Conservation (phyloP, 2,329 filamentous ascomycete species). For the Shiraia sp. region DNA sequence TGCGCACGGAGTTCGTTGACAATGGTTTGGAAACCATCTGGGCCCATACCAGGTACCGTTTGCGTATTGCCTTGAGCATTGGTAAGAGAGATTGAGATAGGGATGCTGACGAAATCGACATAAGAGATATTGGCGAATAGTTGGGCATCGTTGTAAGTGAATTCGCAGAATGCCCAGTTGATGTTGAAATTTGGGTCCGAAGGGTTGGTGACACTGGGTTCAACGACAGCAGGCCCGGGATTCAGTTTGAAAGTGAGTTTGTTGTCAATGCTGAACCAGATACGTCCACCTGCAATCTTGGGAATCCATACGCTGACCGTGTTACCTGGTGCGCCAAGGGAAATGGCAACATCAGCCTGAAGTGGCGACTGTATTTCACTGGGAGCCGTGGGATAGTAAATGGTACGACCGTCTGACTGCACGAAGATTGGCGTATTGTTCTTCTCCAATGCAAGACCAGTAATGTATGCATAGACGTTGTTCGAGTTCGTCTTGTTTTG, state of each 20-base stretch:
- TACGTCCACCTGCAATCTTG: constrained; percentile 69
- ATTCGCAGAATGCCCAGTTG: constrained; percentile 53
- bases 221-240: constrained; percentile 71
- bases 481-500: constrained; percentile 67
- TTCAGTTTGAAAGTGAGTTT: constrained; percentile 72
- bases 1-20: constrained; percentile 60
- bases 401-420: constrained; percentile 65
- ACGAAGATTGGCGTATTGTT: constrained; percentile 65
- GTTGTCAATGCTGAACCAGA: constrained; percentile 69
- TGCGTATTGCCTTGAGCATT: constrained; percentile 46
- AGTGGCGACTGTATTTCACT: constrained; percentile 56
- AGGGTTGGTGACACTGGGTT: constrained; percentile 71
- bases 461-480: constrained; percentile 71
- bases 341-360: constrained; percentile 63
- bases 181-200: constrained; percentile 53
- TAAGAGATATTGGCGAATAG: constrained; percentile 65
- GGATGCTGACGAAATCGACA: constrained; percentile 71
- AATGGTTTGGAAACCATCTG: constrained; percentile 61
- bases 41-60: constrained; percentile 60
- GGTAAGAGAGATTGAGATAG: constrained; percentile 49
- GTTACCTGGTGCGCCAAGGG: constrained; percentile 63
- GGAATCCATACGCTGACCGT: constrained; percentile 67
- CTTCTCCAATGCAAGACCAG: constrained; percentile 65
- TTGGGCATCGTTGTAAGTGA: constrained; percentile 53
- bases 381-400: constrained; percentile 68